Evolutionary conservation across 192 early-diverging fungal species (phyloP).

Genomic region (Phlyctochytrium arcticum): DNA sequence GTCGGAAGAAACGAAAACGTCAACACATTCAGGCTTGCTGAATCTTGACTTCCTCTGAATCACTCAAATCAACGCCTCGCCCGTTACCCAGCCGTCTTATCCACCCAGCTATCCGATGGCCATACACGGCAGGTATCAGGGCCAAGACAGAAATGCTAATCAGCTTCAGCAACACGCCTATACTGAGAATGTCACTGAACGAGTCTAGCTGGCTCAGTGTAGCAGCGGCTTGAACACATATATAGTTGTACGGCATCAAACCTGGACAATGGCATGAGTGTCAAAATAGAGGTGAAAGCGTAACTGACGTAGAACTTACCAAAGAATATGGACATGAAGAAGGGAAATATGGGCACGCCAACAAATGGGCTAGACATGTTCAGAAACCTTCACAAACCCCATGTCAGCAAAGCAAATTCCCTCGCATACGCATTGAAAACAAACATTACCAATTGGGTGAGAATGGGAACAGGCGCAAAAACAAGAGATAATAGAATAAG

Average conservation of each 20-base stretch:
- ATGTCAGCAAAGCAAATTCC: neutral
- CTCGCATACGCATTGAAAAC: neutral
- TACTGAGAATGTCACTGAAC: slow-evolving; percentile 26
- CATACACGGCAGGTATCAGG: slow-evolving; percentile 28
- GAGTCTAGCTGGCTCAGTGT: slow-evolving; percentile 30
- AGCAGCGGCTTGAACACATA: slow-evolving; percentile 34
- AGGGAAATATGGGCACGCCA: slow-evolving; percentile 28
- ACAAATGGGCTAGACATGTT: slow-evolving; percentile 34
- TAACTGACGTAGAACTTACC: slow-evolving; percentile 4
- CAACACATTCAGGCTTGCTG: neutral
- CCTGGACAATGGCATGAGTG: slow-evolving; percentile 5
- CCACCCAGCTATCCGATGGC: slow-evolving; percentile 15
- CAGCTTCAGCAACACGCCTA: slow-evolving; percentile 26
- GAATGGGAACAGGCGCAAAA: slow-evolving; percentile 32
- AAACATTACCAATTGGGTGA: slow-evolving; percentile 27
- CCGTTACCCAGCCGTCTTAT: neutral
- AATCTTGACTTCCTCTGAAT: neutral
- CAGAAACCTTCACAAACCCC: slow-evolving; percentile 7
- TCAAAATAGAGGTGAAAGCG: neutral
- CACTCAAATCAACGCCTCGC: neutral
- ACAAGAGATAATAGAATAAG: slow-evolving; percentile 29
- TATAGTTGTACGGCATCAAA: slow-evolving; percentile 32
- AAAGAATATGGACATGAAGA: slow-evolving; percentile 28
- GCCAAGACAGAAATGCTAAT: slow-evolving; percentile 20
- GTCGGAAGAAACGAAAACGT: no score